A percentile compares a stretch with the other conserved stretches of the same genome.
Evolutionary conservation across 2,329 filamentous ascomycete genomes (phyloP).

Genomic region (Phyllosticta capitalensis): DNA sequence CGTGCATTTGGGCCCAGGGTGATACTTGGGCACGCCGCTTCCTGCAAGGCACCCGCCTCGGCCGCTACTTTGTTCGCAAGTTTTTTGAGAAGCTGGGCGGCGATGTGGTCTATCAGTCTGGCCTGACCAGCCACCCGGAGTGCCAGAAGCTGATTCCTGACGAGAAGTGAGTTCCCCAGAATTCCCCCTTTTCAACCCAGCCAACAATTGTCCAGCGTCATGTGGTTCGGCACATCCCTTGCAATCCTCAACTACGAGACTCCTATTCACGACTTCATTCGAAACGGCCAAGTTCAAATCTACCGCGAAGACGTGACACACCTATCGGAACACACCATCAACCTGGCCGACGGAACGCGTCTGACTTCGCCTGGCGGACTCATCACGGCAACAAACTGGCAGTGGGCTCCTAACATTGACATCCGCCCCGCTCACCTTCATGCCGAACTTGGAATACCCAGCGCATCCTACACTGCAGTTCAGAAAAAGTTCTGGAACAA

Average conservation of each 20-base stretch:
- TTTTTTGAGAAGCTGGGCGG: conserved; percentile 49
- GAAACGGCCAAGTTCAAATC: conserved; percentile 43
- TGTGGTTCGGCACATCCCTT: conserved; percentile 41
- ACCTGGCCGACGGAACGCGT: conserved; percentile 37
- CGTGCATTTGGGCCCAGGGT: conserved; percentile 60
- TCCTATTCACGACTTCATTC: conserved; percentile 48
- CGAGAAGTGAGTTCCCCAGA: conserved; percentile 37
- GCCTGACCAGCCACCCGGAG: conserved; percentile 34
- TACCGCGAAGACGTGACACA: conserved; percentile 45
- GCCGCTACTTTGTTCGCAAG: conserved; percentile 43
- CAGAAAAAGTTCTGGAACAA: not conserved
- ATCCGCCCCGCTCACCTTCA: conserved; percentile 29
- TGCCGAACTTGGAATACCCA: not conserved
- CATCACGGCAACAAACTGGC: conserved; percentile 50
- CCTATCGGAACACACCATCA: conserved; percentile 37
- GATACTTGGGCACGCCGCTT: conserved; percentile 51
- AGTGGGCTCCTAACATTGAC: conserved; percentile 38
- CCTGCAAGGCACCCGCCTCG: conserved; percentile 48
- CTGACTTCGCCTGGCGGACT: conserved; percentile 40
- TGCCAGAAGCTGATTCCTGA: conserved; percentile 29
- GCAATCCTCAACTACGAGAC: conserved; percentile 53
- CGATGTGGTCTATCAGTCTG: conserved; percentile 42
- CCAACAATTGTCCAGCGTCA: not conserved
- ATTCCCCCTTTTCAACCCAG: not conserved
- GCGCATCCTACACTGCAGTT: not conserved